Evolutionary conservation across 2,329 filamentous ascomycete genomes (phyloP), one percentile per base, ranked within the genome.

Genomic region (Cytospora piceae): DNA sequence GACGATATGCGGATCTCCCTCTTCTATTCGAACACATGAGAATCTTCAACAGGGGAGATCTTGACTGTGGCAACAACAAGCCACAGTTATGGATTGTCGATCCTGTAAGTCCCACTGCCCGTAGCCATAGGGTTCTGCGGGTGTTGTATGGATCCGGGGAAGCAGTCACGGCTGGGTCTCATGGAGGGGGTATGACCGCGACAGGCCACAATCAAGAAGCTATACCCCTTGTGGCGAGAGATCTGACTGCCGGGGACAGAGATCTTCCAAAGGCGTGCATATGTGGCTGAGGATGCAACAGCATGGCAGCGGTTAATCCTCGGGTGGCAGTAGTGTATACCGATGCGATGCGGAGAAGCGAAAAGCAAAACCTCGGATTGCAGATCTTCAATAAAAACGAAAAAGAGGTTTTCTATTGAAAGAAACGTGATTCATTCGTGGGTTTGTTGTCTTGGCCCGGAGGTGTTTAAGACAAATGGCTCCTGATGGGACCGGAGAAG

Each of bases 41-140:
- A 20, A 32, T 12, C 11, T 24, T 24, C 31, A 20, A 14, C 14
- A 29, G 27, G 58, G 34, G 14, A 60, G 15, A 17, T 49, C 29
- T 60, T 27, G 42, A 52, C 31, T 32, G 58, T 60, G 58, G 58
- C 58, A 27, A 60, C 31, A 49, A 52, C 42, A 49, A 60, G 58
- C 58, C 58, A 52, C 58, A 37, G 12, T 37, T 20, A 11, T 37
- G 46, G n/a, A 12, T 24, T 49, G 46, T 24, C 46, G 46, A 49
- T 49, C 46, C 15, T 39, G 42, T 20, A 46, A 32, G 27, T 20
- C 27, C 20, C 39, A 5, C 11, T 27, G 22, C 57, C 57, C 14
- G 24, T 9, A 20, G 27, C 3, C 27, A 29, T 29, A 29, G 27
- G 27, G 27, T 29, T 51, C 39, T 17, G 31, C n/a, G 39, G 56